Conservation (phyloP, 768 basidiomycete species). For the Mycena rebaudengoi region DNA sequence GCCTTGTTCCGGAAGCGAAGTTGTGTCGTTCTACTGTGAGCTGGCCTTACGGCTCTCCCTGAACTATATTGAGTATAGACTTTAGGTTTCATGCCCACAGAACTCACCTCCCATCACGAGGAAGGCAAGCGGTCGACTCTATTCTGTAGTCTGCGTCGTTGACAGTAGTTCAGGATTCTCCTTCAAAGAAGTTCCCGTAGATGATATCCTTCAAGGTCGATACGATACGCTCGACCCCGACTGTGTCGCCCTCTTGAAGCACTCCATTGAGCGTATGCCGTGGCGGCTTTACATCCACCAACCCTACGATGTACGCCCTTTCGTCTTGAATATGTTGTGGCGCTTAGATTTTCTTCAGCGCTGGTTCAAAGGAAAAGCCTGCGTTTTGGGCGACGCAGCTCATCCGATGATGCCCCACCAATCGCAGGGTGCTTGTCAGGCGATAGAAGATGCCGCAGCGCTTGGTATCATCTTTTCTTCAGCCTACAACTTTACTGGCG, state of each 20-base stretch:
- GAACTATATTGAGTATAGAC: background rate
- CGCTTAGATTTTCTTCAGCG: constrained; percentile 19
- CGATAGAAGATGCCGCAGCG: constrained; percentile 41
- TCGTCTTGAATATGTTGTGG: background rate
- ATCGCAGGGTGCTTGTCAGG: constrained; percentile 39
- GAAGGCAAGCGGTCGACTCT: constrained; percentile 20
- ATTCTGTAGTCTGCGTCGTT: background rate
- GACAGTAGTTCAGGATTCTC: constrained; percentile 31
- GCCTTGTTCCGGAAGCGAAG: constrained; percentile 38
- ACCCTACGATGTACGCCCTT: constrained; percentile 34
- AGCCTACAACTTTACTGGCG: constrained; percentile 31
- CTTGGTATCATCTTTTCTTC: constrained; percentile 38
- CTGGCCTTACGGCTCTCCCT: background rate
- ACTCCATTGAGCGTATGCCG: constrained; percentile 43
- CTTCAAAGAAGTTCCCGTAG: constrained; percentile 41
- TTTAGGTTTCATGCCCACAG: constrained; percentile 43
- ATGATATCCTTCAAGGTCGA: constrained; percentile 36
- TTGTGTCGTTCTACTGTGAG: constrained; percentile 42
- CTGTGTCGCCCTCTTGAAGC: constrained; percentile 36
- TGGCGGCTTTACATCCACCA: constrained; percentile 45
- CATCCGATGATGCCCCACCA: constrained; percentile 44
- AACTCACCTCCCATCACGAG: constrained; percentile 41
- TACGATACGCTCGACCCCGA: constrained; percentile 42
- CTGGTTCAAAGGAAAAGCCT: constrained; percentile 37
- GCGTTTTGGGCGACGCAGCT: constrained; percentile 39